Evolutionary conservation across 768 basidiomycete genomes (phyloP).

Genomic region (Leccinum subgranulosum): DNA sequence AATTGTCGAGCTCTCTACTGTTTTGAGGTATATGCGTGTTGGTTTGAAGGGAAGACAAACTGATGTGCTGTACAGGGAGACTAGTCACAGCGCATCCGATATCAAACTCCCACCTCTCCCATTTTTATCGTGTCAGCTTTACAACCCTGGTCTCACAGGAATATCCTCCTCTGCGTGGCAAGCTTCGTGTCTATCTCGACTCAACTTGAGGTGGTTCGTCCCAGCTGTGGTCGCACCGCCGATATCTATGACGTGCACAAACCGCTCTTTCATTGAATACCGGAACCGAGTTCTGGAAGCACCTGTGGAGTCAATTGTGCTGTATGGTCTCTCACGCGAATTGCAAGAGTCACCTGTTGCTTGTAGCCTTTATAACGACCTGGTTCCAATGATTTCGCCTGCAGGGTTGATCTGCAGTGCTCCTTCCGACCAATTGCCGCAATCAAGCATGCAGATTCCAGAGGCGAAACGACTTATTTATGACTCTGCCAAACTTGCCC

Average conservation of each 20-base stretch:
- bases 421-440: constrained; percentile 69
- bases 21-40: constrained; percentile 44
- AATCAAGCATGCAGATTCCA: constrained; percentile 86
- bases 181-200: constrained; percentile 78
- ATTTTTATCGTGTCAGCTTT: constrained; percentile 31
- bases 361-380: constrained; percentile 42
- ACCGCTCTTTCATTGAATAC: constrained; percentile 76
- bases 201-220: constrained; percentile 78
- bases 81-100: constrained; percentile 16
- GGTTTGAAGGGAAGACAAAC: background rate
- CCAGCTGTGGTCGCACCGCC: constrained; percentile 86
- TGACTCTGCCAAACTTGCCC: constrained; percentile 94
- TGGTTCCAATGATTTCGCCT: constrained; percentile 60
- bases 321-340: constrained; percentile 81
- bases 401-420: constrained; percentile 68
- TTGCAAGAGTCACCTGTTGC: constrained; percentile 57
- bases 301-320: constrained; percentile 67
- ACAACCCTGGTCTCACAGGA: constrained; percentile 48
- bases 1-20: constrained; percentile 39
- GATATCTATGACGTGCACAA: constrained; percentile 65
- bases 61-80: constrained; percentile 20
- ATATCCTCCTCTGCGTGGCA: constrained; percentile 65
- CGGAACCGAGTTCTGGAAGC: constrained; percentile 60
- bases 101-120: constrained; percentile 16
- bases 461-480: constrained; percentile 93